Evolutionary conservation across 2,329 filamentous ascomycete genomes (phyloP).

Genomic region (Alternaria sp.): DNA sequence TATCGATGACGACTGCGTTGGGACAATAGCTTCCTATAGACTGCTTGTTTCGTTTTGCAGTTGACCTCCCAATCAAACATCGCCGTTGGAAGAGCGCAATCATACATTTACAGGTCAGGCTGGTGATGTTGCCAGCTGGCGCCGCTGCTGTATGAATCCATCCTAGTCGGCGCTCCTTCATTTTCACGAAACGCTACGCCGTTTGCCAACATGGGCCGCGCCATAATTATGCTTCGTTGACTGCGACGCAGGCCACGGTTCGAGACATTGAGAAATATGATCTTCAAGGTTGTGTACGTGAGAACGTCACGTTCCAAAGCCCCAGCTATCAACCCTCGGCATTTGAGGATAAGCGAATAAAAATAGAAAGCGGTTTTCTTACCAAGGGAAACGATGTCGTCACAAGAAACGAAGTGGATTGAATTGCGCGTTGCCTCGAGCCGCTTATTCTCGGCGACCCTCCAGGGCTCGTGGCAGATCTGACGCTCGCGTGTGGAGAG

Average conservation of each 20-base stretch:
- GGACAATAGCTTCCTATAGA: background rate
- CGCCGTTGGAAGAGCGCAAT: background rate
- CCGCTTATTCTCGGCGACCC: slow-evolving; percentile 5
- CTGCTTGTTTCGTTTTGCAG: background rate
- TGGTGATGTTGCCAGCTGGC: background rate
- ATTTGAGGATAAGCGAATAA: background rate
- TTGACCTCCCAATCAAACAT: background rate
- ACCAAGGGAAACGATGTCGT: slow-evolving; percentile 1
- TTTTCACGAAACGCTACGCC: background rate
- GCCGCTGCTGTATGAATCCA: background rate
- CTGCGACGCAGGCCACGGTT: background rate
- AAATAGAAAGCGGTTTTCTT: background rate
- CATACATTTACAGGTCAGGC: background rate
- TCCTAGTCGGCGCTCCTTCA: background rate
- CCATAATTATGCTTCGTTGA: background rate
- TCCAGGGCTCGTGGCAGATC: background rate
- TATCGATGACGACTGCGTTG: background rate
- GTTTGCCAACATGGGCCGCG: background rate
- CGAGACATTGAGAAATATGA: background rate
- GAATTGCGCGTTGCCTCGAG: slow-evolving; percentile 1
- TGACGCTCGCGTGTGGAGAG: background rate
- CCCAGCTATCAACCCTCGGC: background rate
- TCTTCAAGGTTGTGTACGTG: background rate
- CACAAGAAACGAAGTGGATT: background rate
- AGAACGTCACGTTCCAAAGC: background rate